phyloP scores from a whole-genome alignment of 2,329 filamentous ascomycete species.

The Beauveria scarabaeidicola region DNA sequence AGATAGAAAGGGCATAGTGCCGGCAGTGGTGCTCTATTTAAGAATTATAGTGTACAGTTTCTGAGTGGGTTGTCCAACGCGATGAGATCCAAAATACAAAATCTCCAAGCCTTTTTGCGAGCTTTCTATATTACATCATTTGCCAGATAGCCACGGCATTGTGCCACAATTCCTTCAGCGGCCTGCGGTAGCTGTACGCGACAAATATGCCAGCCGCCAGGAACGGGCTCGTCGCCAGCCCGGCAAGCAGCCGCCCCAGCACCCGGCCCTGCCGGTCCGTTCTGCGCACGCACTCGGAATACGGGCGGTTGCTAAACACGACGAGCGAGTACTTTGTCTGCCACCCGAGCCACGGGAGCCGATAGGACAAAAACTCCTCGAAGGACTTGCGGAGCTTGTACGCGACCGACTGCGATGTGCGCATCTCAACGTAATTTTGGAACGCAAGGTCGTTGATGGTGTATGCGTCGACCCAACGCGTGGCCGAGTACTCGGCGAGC shows the following conservation, averaged over 20 bases:
- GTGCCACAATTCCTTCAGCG: slow-evolving; percentile 3
- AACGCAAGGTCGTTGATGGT: slow-evolving; percentile 89
- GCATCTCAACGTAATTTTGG: slow-evolving; percentile 92
- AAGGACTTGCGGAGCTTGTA: slow-evolving; percentile 78
- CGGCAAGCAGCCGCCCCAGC: slow-evolving; percentile 39
- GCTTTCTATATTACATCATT: slow-evolving; percentile 3
- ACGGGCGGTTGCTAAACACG: slow-evolving; percentile 88
- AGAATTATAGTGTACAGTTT: neutral
- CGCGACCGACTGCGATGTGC: slow-evolving; percentile 66
- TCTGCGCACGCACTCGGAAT: slow-evolving; percentile 68
- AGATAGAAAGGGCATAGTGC: neutral
- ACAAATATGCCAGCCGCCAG: slow-evolving; percentile 18
- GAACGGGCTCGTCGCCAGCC: slow-evolving; percentile 25
- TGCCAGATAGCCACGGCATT: slow-evolving; percentile 6
- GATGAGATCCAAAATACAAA: neutral
- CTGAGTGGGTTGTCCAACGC: neutral
- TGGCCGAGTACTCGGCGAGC: slow-evolving; percentile 63
- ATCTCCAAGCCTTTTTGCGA: no score
- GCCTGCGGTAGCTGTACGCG: slow-evolving; percentile 20
- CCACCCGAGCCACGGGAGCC: slow-evolving; percentile 73
- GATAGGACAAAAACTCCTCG: slow-evolving; percentile 73
- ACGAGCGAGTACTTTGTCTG: slow-evolving; percentile 87
- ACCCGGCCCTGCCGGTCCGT: slow-evolving; percentile 61
- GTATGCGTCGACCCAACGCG: slow-evolving; percentile 70
- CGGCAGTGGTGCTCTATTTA: neutral